These are phyloP conservation scores for Sparassis latifolia DNA, from an alignment of 1,284 basidiomycete species.

Conservation along the genomic window DNA sequence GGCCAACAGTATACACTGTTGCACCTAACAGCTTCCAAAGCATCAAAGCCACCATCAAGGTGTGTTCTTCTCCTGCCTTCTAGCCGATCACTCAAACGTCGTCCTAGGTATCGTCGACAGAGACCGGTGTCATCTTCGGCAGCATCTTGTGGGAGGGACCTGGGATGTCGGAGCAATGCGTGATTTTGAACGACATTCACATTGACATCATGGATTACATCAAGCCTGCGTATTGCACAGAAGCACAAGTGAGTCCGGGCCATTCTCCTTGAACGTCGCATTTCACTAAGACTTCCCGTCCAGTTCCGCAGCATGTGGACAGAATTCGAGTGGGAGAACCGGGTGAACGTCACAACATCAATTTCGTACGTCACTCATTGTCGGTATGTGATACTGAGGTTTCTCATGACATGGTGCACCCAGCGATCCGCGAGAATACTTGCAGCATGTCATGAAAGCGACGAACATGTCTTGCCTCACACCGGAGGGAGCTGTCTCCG, in stretches of 20 bases:
- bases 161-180: constrained; percentile 80
- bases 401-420: constrained; percentile 3
- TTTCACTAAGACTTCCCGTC: constrained; percentile 3
- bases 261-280: not conserved
- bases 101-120: constrained; percentile 78
- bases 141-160: constrained; percentile 97
- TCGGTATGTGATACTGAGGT: not conserved
- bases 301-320: constrained; percentile 98
- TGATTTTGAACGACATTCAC: constrained; percentile 95
- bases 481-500: constrained; percentile 84
- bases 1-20: constrained; percentile 89
- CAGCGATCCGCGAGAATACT: constrained; percentile 76
- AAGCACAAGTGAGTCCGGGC: constrained; percentile 71
- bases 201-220: constrained; percentile 99
- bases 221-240: constrained; percentile 93
- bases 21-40: constrained; percentile 97
- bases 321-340: constrained; percentile 98
- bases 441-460: constrained; percentile 85
- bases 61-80: constrained; percentile 17
- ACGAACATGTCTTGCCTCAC: constrained; percentile 98
- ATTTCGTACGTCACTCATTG: constrained; percentile 53
- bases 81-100: too few relatives aligned
- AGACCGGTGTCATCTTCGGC: constrained; percentile 97
- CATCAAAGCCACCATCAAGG: constrained; percentile 99
- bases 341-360: constrained; percentile 85